A percentile compares a stretch with the other conserved stretches of the same genome.
phyloP scores from a whole-genome alignment of 75 land plant species.

The Adiantum capillusveneris region DNA sequence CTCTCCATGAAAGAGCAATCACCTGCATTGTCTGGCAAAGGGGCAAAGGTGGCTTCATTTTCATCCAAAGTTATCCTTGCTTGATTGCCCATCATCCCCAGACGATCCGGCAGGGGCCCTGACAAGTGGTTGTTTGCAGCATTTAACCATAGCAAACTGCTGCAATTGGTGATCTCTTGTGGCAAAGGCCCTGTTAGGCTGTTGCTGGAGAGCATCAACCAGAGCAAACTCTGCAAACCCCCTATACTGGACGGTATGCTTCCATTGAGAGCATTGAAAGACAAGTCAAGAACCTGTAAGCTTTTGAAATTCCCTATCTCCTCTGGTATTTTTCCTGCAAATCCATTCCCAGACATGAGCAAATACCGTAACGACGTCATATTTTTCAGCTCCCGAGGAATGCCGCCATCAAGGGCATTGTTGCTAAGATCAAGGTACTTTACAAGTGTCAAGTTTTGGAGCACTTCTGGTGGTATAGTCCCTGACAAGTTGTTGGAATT shows the following conservation, averaged over 20 bases:
- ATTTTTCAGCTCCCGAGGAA: conserved; percentile 2
- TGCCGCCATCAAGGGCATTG: neutral
- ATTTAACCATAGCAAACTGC: conserved; percentile 8
- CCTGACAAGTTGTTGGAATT: conserved; percentile 8
- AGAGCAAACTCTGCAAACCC: neutral
- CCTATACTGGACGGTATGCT: conserved; percentile 34
- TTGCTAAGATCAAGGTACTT: conserved; percentile 9
- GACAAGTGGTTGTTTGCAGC: conserved; percentile 11
- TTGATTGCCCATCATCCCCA: neutral
- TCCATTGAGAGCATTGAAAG: conserved; percentile 42
- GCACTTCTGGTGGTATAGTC: conserved; percentile 1
- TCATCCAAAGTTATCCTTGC: conserved; percentile 7
- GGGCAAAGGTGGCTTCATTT: neutral
- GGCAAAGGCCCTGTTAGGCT: conserved; percentile 23
- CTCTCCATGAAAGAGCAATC: conserved; percentile 8
- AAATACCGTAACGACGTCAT: conserved; percentile 1
- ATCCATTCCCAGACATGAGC: conserved; percentile 30
- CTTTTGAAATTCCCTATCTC: conserved; percentile 42
- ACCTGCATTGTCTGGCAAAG: neutral
- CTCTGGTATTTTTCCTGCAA: conserved; percentile 63
- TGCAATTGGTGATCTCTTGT: conserved; percentile 16
- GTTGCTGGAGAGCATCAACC: conserved; percentile 16
- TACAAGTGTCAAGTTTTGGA: neutral
- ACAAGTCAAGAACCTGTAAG: conserved; percentile 71
- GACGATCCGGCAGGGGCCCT: conserved; percentile 7